Evolutionary conservation across 495 filamentous ascomycete genomes (phyloP), one percentile per base, ranked within the genome.

Genomic region (Cercophora samala): DNA sequence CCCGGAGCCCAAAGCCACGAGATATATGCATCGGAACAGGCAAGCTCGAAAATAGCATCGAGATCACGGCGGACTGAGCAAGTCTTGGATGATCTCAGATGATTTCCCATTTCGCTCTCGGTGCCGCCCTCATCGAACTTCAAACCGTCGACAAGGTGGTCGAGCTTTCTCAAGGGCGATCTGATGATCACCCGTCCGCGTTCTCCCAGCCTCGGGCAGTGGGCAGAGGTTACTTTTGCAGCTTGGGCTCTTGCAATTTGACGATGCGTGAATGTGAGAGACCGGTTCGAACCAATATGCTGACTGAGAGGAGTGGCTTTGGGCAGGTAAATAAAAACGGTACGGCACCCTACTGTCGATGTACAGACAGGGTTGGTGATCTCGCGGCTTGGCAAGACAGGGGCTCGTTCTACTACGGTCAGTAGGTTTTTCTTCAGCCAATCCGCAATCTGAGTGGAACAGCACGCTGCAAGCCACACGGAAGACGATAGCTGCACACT

Each of bases 321-420:
- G 46, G 37, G 62, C 64, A 74, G 68, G 60, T 65, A 55, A 65
- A 69, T 65, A 55, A 60, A 21, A 37, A 63, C 53, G 24, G 55
- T 64, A 19, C 26, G 46, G 37, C 62, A 60, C 58, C 60, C 46
- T 29, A 29, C 26, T 29, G 22, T 62, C 64, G 64, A 66, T 61
- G 65, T 63, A 62, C 69, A 73, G 69, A 62, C 69, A 73, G 69
- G 68, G 69, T 66, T 68, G 70, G 71, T 71, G 66, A 69, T 66
- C 68, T 66, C 58, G 63, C 60, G 15, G 62, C 74, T 76, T 76
- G 71, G 73, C 69, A 71, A 66, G 73, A 75, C 71, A 63, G 59
- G 73, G 74, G 74, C 64, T 32, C 58, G 53, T 62, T 64, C 68
- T 46, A 66, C 68, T 46, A 66, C 73, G 71, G 73, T 73, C 65